phyloP scores from a whole-genome alignment of 768 basidiomycete genomes.

The Pleurotus pulmonarius region DNA sequence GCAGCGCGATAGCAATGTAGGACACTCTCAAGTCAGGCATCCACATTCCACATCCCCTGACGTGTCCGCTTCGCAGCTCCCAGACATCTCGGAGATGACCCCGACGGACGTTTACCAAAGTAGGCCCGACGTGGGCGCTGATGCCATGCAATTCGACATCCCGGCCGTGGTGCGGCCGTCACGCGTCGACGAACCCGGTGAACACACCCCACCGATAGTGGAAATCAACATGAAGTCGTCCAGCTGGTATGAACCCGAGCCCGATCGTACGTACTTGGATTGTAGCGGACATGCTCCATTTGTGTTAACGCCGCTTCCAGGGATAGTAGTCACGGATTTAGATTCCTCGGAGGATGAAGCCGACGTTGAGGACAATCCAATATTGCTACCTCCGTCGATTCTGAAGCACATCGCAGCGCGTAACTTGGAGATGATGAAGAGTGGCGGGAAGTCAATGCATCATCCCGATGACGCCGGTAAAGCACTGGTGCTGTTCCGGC shows the following conservation, averaged over 20 bases:
- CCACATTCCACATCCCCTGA: neutral
- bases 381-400: conserved; percentile 43
- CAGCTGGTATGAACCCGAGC: conserved; percentile 70
- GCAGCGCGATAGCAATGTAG: conserved; percentile 3
- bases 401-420: conserved; percentile 35
- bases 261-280: conserved; percentile 48
- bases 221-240: conserved; percentile 63
- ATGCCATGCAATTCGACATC: conserved; percentile 2
- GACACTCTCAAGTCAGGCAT: neutral
- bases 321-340: conserved; percentile 62
- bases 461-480: conserved; percentile 21
- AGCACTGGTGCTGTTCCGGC: conserved; percentile 55
- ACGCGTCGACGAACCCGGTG: conserved; percentile 14
- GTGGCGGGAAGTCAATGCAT: conserved; percentile 15
- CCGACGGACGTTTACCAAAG: neutral
- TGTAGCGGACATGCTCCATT: too few species aligned
- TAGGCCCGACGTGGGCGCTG: neutral
- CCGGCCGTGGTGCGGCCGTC: neutral
- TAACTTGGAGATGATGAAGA: conserved; percentile 13
- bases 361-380: conserved; percentile 28
- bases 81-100: conserved; percentile 1
- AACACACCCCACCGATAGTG: conserved; percentile 23
- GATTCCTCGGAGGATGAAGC: conserved; percentile 46
- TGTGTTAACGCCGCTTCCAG: conserved; percentile 16
- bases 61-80: conserved; percentile 2